phyloP scores from a whole-genome alignment of 306 rosid genomes.

The Sophora flavescens region DNA sequence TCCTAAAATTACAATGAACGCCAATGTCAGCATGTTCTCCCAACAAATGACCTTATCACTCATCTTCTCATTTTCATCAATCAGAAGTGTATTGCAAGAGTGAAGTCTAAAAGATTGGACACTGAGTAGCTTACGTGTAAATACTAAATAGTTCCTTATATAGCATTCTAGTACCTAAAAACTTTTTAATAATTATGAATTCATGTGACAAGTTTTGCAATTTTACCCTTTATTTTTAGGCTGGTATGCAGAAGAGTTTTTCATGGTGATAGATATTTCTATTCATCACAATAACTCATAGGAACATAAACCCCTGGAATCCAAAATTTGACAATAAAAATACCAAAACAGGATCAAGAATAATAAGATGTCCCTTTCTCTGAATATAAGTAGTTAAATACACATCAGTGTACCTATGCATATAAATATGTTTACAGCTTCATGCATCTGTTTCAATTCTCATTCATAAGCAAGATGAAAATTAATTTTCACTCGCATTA shows the following conservation, averaged over 20 bases:
- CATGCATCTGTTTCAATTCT: constrained; percentile 12
- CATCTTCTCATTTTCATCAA: constrained; percentile 32
- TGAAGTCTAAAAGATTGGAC: background rate
- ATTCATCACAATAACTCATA: constrained; percentile 9
- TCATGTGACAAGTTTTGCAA: constrained; percentile 22
- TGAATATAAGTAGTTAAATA: background rate
- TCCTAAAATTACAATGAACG: background rate
- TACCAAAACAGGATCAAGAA: constrained; percentile 12
- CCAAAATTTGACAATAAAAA: constrained; percentile 19
- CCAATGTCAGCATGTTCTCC: constrained; percentile 24
- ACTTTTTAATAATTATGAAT: constrained; percentile 8
- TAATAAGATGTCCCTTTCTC: background rate
- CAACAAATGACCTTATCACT: constrained; percentile 25
- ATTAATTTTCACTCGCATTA: background rate
- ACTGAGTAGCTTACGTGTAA: constrained; percentile 9
- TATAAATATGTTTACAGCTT: constrained; percentile 15
- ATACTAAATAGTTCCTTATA: constrained; percentile 26
- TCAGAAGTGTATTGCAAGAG: constrained; percentile 10
- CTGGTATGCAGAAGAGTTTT: background rate
- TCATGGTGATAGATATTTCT: background rate
- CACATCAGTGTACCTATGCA: constrained; percentile 3
- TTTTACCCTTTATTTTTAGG: constrained; percentile 21
- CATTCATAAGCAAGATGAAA: constrained; percentile 25
- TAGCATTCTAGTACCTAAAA: background rate
- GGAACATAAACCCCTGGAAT: background rate